These are phyloP conservation scores for Lasiosphaeria hispida DNA, from an alignment of 495 filamentous ascomycete genomes.

Conservation along the genomic window DNA sequence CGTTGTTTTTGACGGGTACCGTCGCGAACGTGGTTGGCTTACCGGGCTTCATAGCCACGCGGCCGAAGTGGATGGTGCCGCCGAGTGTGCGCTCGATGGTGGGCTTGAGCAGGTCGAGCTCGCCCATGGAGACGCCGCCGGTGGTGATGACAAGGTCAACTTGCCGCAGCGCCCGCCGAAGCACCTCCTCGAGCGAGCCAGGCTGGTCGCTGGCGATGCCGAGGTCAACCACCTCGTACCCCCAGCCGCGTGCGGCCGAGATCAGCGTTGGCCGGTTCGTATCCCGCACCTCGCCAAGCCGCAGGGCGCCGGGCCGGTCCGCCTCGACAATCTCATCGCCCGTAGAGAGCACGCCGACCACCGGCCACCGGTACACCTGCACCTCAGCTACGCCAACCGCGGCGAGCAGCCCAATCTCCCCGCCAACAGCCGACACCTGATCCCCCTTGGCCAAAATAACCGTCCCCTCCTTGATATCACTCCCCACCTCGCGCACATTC, in stretches of 20 bases:
- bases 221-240: constrained; percentile 77
- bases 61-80: constrained; percentile 94
- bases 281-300: constrained; percentile 84
- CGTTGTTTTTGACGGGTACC: constrained; percentile 62
- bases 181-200: constrained; percentile 70
- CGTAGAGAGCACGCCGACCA: constrained; percentile 86
- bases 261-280: constrained; percentile 86
- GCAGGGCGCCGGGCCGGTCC: constrained; percentile 58
- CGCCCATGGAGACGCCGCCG: constrained; percentile 96
- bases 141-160: constrained; percentile 88
- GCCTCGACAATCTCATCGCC: constrained; percentile 91
- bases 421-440: constrained; percentile 76
- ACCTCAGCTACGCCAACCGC: constrained; percentile 76
- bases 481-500: constrained; percentile 89
- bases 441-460: constrained; percentile 73
- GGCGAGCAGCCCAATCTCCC: constrained; percentile 85
- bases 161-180: constrained; percentile 68
- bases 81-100: constrained; percentile 88
- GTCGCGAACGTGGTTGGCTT: constrained; percentile 98
- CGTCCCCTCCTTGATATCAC: constrained; percentile 70
- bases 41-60: constrained; percentile 96
- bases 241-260: constrained; percentile 69
- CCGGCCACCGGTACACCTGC: constrained; percentile 70
- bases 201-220: constrained; percentile 82
- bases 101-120: constrained; percentile 94